Base-by-base conservation (phyloP, 2,329 filamentous ascomycete genomes). In the Coniochaeta sp. region DNA sequence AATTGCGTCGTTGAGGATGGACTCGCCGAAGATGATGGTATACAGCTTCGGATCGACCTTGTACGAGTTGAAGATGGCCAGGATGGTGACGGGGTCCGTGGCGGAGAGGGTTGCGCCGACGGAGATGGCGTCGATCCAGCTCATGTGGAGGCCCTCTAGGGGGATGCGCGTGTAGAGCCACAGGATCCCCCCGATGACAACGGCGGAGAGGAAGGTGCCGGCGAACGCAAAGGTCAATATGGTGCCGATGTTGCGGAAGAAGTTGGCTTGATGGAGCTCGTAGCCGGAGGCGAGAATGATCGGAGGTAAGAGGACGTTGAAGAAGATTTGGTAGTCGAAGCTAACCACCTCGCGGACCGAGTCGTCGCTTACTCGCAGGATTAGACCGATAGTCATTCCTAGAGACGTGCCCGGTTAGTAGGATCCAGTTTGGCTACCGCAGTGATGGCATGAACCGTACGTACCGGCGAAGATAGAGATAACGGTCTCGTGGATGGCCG, bases 291-390 rank as follows among this genome's bases (percentile, higher is more conserved):
- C 92, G 26, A 99, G 79, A 66, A 99, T 99, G 66, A 99, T 99
- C 52, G 94, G 94, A 32, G 94, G 94, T n/a, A 99, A 87, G 12
- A 99, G 82, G 45, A 99, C 82, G 70, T 99, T 99, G 78, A 99
- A 99, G 78, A 99, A 99, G 76, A 97, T 96, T 66, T 97, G 91
- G 68, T 96, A 96, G 74, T 97, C 88, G 76, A 99, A 99, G 70
- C 87, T 95, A 64, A 99, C 91, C 57, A 89, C 85, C 65, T 89
- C 88, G 67, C 91, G 86, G 61, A 99, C 91, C 56, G 87, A 89
- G 56, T 89, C 86, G 58, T 87, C 85, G 40, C 84, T 89, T 56
- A 96, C 74, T 63, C 94, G 83, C 53, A 99, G 83, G 54, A 95
- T 81, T 61, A 99, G 76, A 6, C 94, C 94, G 55, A 99, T 90